Percentiles rank a stretch among this genome's conserved stretches.
Evolutionary conservation across 2,329 filamentous ascomycete genomes (phyloP).

Genomic region (Rosellinia necatrix): DNA sequence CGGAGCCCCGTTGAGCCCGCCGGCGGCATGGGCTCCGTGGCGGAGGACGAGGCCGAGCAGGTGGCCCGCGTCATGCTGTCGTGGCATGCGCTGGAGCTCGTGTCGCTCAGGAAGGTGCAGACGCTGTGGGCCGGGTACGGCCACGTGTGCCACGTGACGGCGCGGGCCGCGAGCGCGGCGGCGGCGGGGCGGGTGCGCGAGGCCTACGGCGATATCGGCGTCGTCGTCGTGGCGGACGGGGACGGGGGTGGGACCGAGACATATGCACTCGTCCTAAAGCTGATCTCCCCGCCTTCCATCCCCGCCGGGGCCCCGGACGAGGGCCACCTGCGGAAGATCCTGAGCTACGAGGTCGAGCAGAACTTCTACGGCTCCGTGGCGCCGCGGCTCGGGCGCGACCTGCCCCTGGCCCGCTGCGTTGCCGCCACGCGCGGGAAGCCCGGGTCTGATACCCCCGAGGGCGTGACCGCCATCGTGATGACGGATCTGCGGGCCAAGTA

Average conservation of each 20-base stretch:
- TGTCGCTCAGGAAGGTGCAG: conserved; percentile 47
- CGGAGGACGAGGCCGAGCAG: conserved; percentile 38
- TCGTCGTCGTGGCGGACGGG: no score
- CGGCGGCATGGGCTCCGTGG: conserved; percentile 23
- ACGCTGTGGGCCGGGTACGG: conserved; percentile 58
- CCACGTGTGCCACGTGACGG: conserved; percentile 60
- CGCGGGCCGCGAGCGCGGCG: conserved; percentile 40
- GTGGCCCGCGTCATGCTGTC: conserved; percentile 49
- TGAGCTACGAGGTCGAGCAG: conserved; percentile 71
- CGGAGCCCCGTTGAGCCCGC: neutral
- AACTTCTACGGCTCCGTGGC: conserved; percentile 65
- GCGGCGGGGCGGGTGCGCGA: conserved; percentile 22
- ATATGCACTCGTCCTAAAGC: conserved; percentile 59
- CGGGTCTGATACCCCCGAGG: conserved; percentile 38
- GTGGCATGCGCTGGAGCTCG: conserved; percentile 46
- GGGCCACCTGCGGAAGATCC: conserved; percentile 66
- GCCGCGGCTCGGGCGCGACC: conserved; percentile 47
- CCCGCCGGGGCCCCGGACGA: conserved; percentile 50
- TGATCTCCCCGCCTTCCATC: conserved; percentile 57
- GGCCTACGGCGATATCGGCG: conserved; percentile 14
- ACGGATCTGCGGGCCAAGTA: conserved; percentile 59
- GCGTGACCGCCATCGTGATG: conserved; percentile 59
- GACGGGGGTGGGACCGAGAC: conserved; percentile 28
- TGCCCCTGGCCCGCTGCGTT: conserved; percentile 32
- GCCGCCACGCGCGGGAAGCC: conserved; percentile 30